Conservation (phyloP, 495 filamentous ascomycete species). For the Letharia columbiana region DNA sequence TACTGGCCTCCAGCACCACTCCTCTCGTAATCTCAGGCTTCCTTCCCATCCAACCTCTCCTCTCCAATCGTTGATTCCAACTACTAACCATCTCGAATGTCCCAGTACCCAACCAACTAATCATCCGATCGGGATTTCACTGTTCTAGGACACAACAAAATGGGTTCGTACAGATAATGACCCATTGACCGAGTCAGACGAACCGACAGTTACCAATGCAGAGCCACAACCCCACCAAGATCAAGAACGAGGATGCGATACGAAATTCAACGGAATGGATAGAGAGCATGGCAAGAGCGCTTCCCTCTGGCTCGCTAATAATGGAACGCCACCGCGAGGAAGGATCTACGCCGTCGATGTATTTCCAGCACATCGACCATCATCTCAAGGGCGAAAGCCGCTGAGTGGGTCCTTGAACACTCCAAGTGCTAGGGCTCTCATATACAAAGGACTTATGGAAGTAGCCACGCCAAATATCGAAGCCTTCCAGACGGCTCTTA, state of each 20-base stretch:
- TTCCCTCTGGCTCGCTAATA: background rate
- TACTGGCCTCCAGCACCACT: too few species aligned
- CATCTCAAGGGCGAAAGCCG: constrained; percentile 1
- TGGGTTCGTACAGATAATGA: background rate
- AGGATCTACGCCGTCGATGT: background rate
- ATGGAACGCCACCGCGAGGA: background rate
- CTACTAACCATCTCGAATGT: too few species aligned
- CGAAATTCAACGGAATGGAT: background rate
- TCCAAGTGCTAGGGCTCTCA: background rate
- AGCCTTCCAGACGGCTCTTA: background rate
- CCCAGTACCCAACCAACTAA: too few species aligned
- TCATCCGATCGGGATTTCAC: too few species aligned
- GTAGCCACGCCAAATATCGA: background rate
- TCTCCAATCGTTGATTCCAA: too few species aligned
- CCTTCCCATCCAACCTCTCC: too few species aligned
- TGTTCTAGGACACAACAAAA: background rate
- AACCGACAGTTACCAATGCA: background rate
- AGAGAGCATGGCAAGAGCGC: background rate
- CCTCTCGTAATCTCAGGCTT: too few species aligned
- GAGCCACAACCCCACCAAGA: background rate
- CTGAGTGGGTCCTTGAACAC: background rate
- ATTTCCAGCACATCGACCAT: constrained; percentile 1
- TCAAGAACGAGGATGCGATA: background rate
- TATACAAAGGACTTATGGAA: background rate
- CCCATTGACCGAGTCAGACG: background rate